Evolutionary conservation across 768 basidiomycete genomes (phyloP).

Genomic region (Tylopilus balloui): DNA sequence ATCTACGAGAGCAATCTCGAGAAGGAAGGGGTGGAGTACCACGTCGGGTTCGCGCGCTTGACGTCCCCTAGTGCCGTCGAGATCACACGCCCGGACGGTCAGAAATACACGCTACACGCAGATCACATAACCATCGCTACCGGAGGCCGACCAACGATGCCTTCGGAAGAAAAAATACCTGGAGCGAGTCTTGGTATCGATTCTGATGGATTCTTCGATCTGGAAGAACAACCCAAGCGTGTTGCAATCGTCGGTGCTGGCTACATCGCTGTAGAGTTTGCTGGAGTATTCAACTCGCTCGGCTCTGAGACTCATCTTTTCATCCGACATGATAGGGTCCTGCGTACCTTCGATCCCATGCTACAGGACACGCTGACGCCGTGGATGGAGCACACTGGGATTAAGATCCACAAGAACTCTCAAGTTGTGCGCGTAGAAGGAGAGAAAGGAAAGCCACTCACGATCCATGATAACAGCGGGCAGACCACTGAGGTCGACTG

Average conservation of each 20-base stretch:
- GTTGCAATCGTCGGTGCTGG: slow-evolving; percentile 96
- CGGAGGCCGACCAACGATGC: slow-evolving; percentile 80
- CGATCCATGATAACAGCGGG: slow-evolving; percentile 70
- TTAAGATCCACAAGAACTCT: slow-evolving; percentile 78
- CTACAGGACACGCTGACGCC: slow-evolving; percentile 80
- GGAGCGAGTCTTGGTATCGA: slow-evolving; percentile 88
- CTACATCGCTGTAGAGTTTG: slow-evolving; percentile 96
- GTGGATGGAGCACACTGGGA: slow-evolving; percentile 94
- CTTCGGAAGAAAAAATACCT: slow-evolving; percentile 74
- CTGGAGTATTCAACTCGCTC: slow-evolving; percentile 87
- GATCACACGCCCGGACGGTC: slow-evolving; percentile 64
- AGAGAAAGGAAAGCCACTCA: slow-evolving; percentile 63
- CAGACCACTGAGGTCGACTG: slow-evolving; percentile 80
- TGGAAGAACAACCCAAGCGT: slow-evolving; percentile 85
- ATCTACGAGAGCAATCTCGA: slow-evolving; percentile 89
- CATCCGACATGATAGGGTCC: slow-evolving; percentile 84
- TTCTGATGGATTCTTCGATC: slow-evolving; percentile 95
- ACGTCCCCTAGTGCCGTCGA: slow-evolving; percentile 65
- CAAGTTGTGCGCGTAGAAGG: slow-evolving; percentile 76
- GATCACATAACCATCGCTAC: slow-evolving; percentile 82
- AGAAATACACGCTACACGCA: slow-evolving; percentile 65
- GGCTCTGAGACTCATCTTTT: slow-evolving; percentile 90
- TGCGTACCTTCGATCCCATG: slow-evolving; percentile 89
- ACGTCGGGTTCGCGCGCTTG: slow-evolving; percentile 74
- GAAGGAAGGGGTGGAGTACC: slow-evolving; percentile 84